These are phyloP conservation scores for Corynespora cassiicola DNA, from an alignment of 2,329 filamentous ascomycete genomes.

Conservation along the genomic window DNA sequence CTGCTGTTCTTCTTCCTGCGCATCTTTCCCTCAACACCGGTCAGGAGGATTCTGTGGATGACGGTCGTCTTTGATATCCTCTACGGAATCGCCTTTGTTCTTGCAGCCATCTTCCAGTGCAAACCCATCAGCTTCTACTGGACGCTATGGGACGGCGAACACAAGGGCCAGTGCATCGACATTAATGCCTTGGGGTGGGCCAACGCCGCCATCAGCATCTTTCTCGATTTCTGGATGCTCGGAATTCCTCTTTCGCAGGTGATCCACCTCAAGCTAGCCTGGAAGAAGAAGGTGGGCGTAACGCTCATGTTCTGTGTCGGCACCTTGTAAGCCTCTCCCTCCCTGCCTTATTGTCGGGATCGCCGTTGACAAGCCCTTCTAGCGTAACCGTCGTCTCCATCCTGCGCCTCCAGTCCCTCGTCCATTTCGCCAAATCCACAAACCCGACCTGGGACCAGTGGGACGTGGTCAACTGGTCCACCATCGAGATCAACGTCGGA, in stretches of 20 bases:
- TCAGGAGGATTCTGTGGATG: slow-evolving; percentile 18
- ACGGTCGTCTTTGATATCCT: slow-evolving; percentile 32
- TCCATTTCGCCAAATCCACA: slow-evolving; percentile 49
- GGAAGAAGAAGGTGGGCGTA: slow-evolving; percentile 46
- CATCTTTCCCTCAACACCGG: slow-evolving; percentile 30
- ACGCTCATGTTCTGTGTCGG: slow-evolving; percentile 47
- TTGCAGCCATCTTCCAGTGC: slow-evolving; percentile 38
- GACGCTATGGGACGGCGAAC: slow-evolving; percentile 36
- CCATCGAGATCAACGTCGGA: slow-evolving; percentile 51
- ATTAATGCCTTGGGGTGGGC: slow-evolving; percentile 41
- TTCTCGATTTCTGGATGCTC: slow-evolving; percentile 39
- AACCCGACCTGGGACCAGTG: slow-evolving; percentile 52
- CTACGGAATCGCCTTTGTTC: slow-evolving; percentile 26
- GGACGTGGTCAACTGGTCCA: slow-evolving; percentile 50
- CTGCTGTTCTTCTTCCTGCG: slow-evolving; percentile 33
- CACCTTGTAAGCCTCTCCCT: slow-evolving; percentile 38
- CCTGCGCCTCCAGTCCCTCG: slow-evolving; percentile 51
- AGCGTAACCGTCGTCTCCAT: slow-evolving; percentile 54
- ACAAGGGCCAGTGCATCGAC: slow-evolving; percentile 41
- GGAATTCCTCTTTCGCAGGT: slow-evolving; percentile 42
- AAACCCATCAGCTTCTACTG: slow-evolving; percentile 40
- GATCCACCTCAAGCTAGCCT: slow-evolving; percentile 34
- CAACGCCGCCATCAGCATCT: slow-evolving; percentile 41
- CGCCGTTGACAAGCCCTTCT: neutral
- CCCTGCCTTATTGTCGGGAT: neutral